Percentiles rank a stretch among this genome's conserved stretches.
These are phyloP conservation scores for Scheffersomyces illinoinensis DNA, from an alignment of 1,139 yeast species.

Conservation along the genomic window DNA sequence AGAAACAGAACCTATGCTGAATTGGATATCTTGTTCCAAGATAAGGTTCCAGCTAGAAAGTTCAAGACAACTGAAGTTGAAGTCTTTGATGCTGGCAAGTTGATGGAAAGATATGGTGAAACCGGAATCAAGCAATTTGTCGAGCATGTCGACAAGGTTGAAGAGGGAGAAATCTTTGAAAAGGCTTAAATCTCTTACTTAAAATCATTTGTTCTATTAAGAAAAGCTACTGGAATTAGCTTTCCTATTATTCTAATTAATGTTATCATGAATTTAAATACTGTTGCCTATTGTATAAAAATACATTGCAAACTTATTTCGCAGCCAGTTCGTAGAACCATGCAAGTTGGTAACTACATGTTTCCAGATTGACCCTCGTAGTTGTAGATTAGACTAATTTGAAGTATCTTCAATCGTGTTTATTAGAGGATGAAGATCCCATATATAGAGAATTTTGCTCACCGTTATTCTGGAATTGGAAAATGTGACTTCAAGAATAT, in stretches of 20 bases:
- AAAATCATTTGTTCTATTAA: background rate
- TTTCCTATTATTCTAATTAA: background rate
- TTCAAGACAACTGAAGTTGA: slow-evolving; percentile 30
- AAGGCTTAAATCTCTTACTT: slow-evolving; percentile 4
- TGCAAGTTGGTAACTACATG: background rate
- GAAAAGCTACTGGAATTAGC: background rate
- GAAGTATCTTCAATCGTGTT: too few relatives aligned
- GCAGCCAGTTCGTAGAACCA: background rate
- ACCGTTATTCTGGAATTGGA: too few relatives aligned
- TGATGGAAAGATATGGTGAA: slow-evolving; percentile 39
- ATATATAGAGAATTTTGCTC: too few relatives aligned
- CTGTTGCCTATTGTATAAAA: background rate
- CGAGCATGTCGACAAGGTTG: slow-evolving; percentile 12
- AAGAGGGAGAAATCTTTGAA: slow-evolving; percentile 5
- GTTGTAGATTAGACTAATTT: too few relatives aligned
- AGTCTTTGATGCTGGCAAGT: slow-evolving; percentile 25
- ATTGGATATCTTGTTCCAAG: slow-evolving; percentile 52
- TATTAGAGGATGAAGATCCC: too few relatives aligned
- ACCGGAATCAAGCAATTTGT: slow-evolving; percentile 34
- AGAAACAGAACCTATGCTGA: slow-evolving; percentile 60
- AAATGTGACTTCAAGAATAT: too few relatives aligned
- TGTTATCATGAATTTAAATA: background rate
- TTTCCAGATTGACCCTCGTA: too few relatives aligned
- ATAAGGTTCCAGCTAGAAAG: slow-evolving; percentile 46
- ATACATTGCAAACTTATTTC: background rate